These are phyloP conservation scores for Amylostereum chailletii DNA, from an alignment of 1,284 basidiomycete species.

Conservation along the genomic window DNA sequence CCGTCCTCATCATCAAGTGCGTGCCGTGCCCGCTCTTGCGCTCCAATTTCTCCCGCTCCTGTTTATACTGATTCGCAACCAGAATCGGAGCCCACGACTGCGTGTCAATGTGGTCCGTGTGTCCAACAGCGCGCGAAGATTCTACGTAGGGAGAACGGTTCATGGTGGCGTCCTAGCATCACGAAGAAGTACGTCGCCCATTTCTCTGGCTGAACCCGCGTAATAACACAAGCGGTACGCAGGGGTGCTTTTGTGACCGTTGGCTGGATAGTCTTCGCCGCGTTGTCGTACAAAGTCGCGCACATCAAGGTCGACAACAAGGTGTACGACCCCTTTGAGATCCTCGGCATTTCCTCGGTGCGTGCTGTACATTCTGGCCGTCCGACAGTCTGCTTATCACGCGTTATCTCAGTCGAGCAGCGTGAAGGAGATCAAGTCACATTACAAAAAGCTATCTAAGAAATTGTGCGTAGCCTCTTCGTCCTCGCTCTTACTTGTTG, in stretches of 20 bases:
- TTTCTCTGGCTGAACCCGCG: not conserved
- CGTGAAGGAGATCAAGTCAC: conserved; percentile 93
- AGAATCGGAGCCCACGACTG: conserved; percentile 12
- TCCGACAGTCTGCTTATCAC: not conserved
- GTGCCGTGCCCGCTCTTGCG: conserved; percentile 13
- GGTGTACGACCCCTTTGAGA: conserved; percentile 92
- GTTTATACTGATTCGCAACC: not conserved
- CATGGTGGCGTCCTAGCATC: conserved; percentile 24
- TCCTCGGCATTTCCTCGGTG: conserved; percentile 77
- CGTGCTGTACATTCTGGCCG: conserved; percentile 13
- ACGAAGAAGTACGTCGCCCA: conserved; percentile 19
- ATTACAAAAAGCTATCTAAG: conserved; percentile 91
- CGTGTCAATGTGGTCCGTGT: conserved; percentile 67
- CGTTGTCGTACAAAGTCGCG: conserved; percentile 62
- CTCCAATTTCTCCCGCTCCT: not conserved
- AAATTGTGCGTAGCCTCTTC: conserved; percentile 62
- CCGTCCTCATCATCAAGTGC: conserved; percentile 27
- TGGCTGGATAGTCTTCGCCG: conserved; percentile 74
- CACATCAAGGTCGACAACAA: conserved; percentile 54
- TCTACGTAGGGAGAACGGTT: conserved; percentile 33
- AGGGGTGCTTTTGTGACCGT: conserved; percentile 51
- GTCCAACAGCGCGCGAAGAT: conserved; percentile 44
- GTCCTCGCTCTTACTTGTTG: not conserved
- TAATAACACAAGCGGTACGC: conserved; percentile 3
- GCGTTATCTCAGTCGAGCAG: conserved; percentile 38